Evolutionary conservation across 139 green algal species (phyloP).

Genomic region (Pycnococcus provasolii): DNA sequence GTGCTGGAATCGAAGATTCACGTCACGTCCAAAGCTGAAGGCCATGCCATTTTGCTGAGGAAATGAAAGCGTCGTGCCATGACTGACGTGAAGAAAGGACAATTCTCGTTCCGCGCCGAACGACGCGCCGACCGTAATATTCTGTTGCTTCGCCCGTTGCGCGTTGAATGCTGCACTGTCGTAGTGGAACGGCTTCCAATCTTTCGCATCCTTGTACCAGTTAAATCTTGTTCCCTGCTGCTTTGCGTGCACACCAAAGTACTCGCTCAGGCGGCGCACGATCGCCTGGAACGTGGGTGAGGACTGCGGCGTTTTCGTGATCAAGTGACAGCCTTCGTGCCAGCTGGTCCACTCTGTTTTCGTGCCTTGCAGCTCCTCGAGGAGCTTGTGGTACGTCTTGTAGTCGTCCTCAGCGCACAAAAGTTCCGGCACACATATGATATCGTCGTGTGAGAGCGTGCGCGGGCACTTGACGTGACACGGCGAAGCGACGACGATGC

Average conservation of each 20-base stretch:
- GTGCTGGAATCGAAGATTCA: background rate
- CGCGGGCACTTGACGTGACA: background rate
- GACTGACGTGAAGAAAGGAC: background rate
- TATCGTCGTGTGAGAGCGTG: background rate
- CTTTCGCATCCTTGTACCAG: background rate
- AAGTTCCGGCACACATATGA: constrained; percentile 1
- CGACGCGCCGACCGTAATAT: constrained; percentile 3
- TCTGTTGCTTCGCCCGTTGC: background rate
- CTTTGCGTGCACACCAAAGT: constrained; percentile 8
- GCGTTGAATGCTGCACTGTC: background rate
- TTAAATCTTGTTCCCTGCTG: constrained; percentile 3
- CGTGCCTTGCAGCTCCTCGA: background rate
- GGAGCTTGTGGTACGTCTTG: background rate
- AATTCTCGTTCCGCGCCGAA: background rate
- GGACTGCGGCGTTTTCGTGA: background rate
- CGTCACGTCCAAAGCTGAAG: constrained; percentile 8
- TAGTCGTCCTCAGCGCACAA: constrained; percentile 4
- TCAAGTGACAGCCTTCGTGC: constrained; percentile 5
- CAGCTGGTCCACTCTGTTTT: background rate
- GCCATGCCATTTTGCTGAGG: background rate
- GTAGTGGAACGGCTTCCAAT: constrained; percentile 14
- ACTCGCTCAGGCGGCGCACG: background rate
- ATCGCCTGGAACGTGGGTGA: constrained; percentile 2
- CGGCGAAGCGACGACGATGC: background rate
- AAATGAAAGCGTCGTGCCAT: background rate